Evolutionary conservation across 1,284 basidiomycete genomes (phyloP).

Genomic region (Irpex rosettiformis): DNA sequence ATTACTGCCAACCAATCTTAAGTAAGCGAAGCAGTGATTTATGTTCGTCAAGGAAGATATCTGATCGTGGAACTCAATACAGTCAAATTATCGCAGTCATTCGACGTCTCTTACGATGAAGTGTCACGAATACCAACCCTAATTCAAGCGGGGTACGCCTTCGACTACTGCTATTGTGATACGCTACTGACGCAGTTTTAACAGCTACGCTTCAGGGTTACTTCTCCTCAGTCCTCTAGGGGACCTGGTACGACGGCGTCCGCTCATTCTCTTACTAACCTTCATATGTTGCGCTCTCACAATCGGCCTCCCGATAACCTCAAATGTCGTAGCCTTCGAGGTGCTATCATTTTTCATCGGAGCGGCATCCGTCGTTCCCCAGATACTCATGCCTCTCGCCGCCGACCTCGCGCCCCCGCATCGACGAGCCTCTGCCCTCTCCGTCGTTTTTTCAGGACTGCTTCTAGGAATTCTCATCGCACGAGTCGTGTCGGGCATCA

Average conservation of each 20-base stretch:
- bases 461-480: conserved; percentile 48
- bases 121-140: conserved; percentile 3
- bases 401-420: conserved; percentile 50
- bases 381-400: conserved; percentile 48
- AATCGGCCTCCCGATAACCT: conserved; percentile 45
- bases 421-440: conserved; percentile 44
- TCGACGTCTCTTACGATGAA: neutral
- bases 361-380: conserved; percentile 38
- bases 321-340: conserved; percentile 39
- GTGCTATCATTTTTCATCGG: conserved; percentile 46
- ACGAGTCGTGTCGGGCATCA: conserved; percentile 44
- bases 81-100: conserved; percentile 1
- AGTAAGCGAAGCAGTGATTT: conserved; percentile 28
- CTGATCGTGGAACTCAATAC: too few species aligned
- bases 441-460: conserved; percentile 48
- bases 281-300: conserved; percentile 35
- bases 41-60: neutral
- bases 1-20: conserved; percentile 71
- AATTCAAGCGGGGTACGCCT: conserved; percentile 25
- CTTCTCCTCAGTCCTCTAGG: conserved; percentile 48
- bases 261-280: conserved; percentile 40
- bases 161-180: neutral
- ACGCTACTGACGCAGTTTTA: neutral
- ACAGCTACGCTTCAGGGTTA: conserved; percentile 42
- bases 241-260: conserved; percentile 47